Evolutionary conservation across 768 basidiomycete species (phyloP), one percentile per base, ranked within the genome.

Genomic region (Lactarius vividus): DNA sequence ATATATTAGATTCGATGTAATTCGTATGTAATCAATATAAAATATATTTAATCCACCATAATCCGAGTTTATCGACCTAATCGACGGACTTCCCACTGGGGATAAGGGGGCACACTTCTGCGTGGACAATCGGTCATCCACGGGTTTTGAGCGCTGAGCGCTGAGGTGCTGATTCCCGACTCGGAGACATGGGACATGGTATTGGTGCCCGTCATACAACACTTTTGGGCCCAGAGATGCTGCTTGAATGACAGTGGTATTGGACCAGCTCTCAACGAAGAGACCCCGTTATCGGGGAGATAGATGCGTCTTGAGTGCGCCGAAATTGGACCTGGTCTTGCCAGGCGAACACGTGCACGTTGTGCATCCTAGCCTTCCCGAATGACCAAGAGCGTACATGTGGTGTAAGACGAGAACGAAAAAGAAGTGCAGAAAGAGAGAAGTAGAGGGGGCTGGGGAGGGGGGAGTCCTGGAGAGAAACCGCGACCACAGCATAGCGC

Each of bases 71-170:
- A n/a, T n/a, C n/a, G n/a, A n/a, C n/a, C n/a, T n/a, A n/a, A n/a
- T n/a, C n/a, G n/a, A n/a, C n/a, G n/a, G n/a, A n/a, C n/a, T n/a
- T n/a, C n/a, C n/a, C n/a, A n/a, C n/a, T n/a, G n/a, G n/a, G 40
- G 39, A 65, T 42, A 55, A 60, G 55, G 59, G 62, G 42, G 26
- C 46, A 59, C 40, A 46, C 64, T n/a, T 46, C n/a, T 55, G 42
- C 37, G 3, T 23, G 44, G 53, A 33, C 40, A 18, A 29, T 31
- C 18, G 59, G 59, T 39, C 33, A 28, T 54, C 57, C 35, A 55
- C 55, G 42, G 55, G 40, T 26, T 35, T 7, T 28, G 13, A 18
- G 29, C 1, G 4, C 23, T 26, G 46, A 26, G 18, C 4, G 4
- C 11, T 3, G 11, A 37, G 11, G 11, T 37, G 35, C 3, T 37